A percentile compares a stretch with the other conserved stretches of the same genome.
Conservation (phyloP, 805 yeast species). For the Clavispora phyllophila region DNA sequence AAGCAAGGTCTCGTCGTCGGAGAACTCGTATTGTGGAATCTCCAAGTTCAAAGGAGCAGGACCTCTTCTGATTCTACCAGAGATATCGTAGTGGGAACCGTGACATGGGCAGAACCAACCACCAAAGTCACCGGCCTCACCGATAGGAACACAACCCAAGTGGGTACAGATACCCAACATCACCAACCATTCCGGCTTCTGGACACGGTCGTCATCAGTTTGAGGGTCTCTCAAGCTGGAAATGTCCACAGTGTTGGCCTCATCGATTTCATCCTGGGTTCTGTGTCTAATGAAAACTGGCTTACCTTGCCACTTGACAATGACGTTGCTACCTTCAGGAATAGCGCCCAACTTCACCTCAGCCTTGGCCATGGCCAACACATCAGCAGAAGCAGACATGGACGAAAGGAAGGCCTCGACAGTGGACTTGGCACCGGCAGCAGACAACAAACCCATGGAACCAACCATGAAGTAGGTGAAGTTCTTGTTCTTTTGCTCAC, state of each 20-base stretch:
- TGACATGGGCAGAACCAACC: slow-evolving; percentile 99
- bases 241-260: slow-evolving; percentile 83
- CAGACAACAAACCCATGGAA: slow-evolving; percentile 81
- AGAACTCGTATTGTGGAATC: slow-evolving; percentile 84
- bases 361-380: slow-evolving; percentile 96
- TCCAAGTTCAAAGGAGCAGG: slow-evolving; percentile 99
- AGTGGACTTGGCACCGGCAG: slow-evolving; percentile 94
- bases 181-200: slow-evolving; percentile 96
- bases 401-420: slow-evolving; percentile 89
- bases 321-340: slow-evolving; percentile 96
- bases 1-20: slow-evolving; percentile 71
- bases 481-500: slow-evolving; percentile 68
- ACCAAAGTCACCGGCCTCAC: slow-evolving; percentile 99
- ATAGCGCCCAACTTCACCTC: slow-evolving; percentile 91
- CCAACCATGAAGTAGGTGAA: slow-evolving; percentile 98
- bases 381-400: slow-evolving; percentile 98
- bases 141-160: slow-evolving; percentile 99
- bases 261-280: slow-evolving; percentile 86
- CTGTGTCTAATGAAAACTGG: slow-evolving; percentile 99
- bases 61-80: slow-evolving; percentile 99
- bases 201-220: slow-evolving; percentile 86
- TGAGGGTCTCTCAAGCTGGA: slow-evolving; percentile 88
- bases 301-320: slow-evolving; percentile 99
- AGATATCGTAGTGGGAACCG: slow-evolving; percentile 99
- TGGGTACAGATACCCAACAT: slow-evolving; percentile 99